Evolutionary conservation across 805 yeast species (phyloP), one percentile per base, ranked within the genome.

Genomic region (Cyberlindnera samutprakarnensis): DNA sequence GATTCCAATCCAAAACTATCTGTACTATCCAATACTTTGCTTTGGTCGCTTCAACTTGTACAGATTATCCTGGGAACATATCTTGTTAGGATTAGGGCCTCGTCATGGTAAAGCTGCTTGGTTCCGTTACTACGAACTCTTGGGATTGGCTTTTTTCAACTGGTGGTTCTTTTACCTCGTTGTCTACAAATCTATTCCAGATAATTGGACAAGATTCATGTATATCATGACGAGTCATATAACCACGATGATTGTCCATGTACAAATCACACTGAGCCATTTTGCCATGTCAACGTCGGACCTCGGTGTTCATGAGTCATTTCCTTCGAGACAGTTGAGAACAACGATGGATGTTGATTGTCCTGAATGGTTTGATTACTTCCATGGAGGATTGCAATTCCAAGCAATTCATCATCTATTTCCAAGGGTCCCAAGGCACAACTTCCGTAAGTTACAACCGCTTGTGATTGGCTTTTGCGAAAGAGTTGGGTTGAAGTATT

Each of bases 311-410:
- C 69, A 78, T 26, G 96, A 86, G 54, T 68, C 86, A 7, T 86
- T 86, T 49, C 72, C 78, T 0, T 77, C 81, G 38, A 69, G 92
- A 42, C 95, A 86, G 57, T 51, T 86, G 3, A 68, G 96, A 46
- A 87, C 96, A 2, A 86, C 95, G 3, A 87, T 86, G 95, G 96
- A 86, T 53, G 95, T 86, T 21, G 90, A 81, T 46, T 86, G 96
- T 61, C 95, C 96, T 3, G 78, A 72, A 40, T 86, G 95, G 95
- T 66, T 86, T 30, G 96, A 86, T 54, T 87, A 75, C 47, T 66
- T 86, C 49, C 96, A 86, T 50, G 96, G 96, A 7, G 96, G 96
- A 0, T 67, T 86, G 33, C 96, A 86, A 56, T 86, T 84, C 62
- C 96, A 86, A 53, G 92, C 88, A 0, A 74, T 86, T 31, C 96